Evolutionary conservation across 2,329 filamentous ascomycete species (phyloP).

Genomic region (Alternaria sp.): DNA sequence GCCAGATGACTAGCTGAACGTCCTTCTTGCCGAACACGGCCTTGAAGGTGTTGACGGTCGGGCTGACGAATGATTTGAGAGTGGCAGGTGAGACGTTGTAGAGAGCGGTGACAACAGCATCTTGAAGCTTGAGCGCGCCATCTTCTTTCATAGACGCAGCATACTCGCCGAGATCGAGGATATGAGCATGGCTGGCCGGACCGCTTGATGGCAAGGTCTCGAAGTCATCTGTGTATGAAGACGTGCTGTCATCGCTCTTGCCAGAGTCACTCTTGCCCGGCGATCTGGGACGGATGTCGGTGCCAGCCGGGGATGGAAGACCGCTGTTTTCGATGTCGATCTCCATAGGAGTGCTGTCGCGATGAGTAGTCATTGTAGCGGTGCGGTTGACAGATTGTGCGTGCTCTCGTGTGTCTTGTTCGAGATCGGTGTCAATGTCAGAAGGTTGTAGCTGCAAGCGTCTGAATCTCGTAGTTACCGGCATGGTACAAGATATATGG

Average conservation of each 20-base stretch:
- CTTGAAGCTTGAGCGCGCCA: slow-evolving; percentile 12
- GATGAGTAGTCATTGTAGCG: background rate
- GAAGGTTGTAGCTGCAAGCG: background rate
- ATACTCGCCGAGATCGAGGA: slow-evolving; percentile 14
- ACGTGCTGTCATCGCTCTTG: background rate
- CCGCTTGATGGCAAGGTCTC: slow-evolving; percentile 6
- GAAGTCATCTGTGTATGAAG: slow-evolving; percentile 11
- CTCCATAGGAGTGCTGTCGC: slow-evolving; percentile 1
- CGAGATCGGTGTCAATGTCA: background rate
- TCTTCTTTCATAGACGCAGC: background rate
- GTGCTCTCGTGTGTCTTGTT: no score
- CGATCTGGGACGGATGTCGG: accelerated
- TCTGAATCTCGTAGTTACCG: background rate
- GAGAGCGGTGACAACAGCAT: slow-evolving; percentile 24
- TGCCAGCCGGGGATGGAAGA: no score
- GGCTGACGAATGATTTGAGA: slow-evolving; percentile 15
- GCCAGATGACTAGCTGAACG: slow-evolving; percentile 25
- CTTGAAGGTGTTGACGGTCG: slow-evolving; percentile 20
- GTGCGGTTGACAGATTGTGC: background rate
- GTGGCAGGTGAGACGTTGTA: slow-evolving; percentile 7
- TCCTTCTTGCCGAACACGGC: slow-evolving; percentile 16
- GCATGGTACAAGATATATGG: background rate
- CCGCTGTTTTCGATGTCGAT: background rate
- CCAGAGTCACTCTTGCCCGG: slow-evolving; percentile 1
- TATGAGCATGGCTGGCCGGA: background rate